These are phyloP conservation scores for Ascocoryne sarcoides DNA, from an alignment of 2,329 filamentous ascomycete species.

Conservation along the genomic window DNA sequence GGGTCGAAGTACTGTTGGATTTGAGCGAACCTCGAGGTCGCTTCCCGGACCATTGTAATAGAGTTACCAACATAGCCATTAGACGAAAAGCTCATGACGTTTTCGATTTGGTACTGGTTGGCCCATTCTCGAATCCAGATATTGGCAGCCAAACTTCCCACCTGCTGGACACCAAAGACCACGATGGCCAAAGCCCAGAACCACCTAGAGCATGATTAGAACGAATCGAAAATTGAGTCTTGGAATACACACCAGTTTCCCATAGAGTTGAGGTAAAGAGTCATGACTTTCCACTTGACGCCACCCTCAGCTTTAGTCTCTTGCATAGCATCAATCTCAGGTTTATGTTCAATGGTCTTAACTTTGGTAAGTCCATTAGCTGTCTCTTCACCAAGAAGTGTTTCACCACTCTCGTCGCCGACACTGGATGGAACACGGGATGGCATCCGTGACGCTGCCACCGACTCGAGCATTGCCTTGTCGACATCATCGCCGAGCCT, in stretches of 20 bases:
- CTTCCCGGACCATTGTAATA: constrained; percentile 21
- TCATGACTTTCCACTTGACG: constrained; percentile 79
- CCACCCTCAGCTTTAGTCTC: constrained; percentile 79
- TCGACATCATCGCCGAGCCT: constrained; percentile 78
- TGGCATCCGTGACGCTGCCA: constrained; percentile 60
- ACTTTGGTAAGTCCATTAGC: constrained; percentile 16
- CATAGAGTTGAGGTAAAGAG: constrained; percentile 82
- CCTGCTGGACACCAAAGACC: constrained; percentile 74
- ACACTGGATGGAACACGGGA: constrained; percentile 73
- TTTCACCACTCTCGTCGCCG: constrained; percentile 51
- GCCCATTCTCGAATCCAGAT: constrained; percentile 95
- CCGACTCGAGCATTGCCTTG: constrained; percentile 65
- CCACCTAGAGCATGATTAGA: constrained; percentile 37
- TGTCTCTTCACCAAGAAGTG: constrained; percentile 39
- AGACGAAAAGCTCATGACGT: constrained; percentile 12
- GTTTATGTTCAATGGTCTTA: constrained; percentile 25
- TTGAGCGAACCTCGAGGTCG: constrained; percentile 20
- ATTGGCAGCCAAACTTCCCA: constrained; percentile 80
- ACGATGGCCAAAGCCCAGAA: constrained; percentile 75
- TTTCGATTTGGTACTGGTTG: constrained; percentile 61
- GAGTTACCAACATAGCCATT: constrained; percentile 23
- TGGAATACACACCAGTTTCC: constrained; percentile 56
- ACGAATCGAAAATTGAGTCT: not conserved
- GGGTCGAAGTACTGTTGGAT: constrained; percentile 27
- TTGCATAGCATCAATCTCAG: constrained; percentile 43